Percentiles rank a stretch among this genome's conserved stretches.
These are phyloP conservation scores for Solanum virginianum DNA, from an alignment of 257 asterid species.

Conservation along the genomic window DNA sequence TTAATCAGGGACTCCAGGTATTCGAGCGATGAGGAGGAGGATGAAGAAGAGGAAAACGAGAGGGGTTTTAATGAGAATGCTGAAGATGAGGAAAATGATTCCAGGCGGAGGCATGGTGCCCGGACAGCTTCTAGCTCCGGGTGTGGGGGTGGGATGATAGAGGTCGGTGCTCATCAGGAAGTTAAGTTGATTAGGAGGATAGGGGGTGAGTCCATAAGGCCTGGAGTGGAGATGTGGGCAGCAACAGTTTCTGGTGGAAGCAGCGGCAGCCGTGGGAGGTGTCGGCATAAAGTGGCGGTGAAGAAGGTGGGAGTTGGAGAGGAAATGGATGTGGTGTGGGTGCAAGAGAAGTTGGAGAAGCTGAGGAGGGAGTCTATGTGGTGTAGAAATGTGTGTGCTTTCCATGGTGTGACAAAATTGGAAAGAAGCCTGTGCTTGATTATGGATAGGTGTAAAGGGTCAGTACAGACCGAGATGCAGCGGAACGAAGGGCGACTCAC, in stretches of 20 bases:
- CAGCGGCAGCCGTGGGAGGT: conserved; percentile 16
- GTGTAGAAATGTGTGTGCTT: conserved; percentile 93
- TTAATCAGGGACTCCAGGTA: conserved; percentile 34
- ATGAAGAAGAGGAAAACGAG: conserved; percentile 41
- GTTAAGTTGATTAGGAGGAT: conserved; percentile 63
- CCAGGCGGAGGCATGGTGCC: conserved; percentile 6
- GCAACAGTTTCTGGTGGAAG: conserved; percentile 31
- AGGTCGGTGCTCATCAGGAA: conserved; percentile 57
- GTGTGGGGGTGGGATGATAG: conserved; percentile 42
- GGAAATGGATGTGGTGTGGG: conserved; percentile 70
- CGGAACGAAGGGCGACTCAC: conserved; percentile 88
- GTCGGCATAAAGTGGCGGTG: conserved; percentile 74
- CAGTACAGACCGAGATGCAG: conserved; percentile 79
- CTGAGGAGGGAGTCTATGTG: conserved; percentile 80
- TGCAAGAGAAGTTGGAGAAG: conserved; percentile 81
- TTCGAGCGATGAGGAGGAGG: conserved; percentile 52
- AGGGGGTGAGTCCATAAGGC: conserved; percentile 32
- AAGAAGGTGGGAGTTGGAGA: conserved; percentile 65
- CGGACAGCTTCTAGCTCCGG: conserved; percentile 10
- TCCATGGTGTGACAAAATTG: conserved; percentile 69
- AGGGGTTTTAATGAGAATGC: conserved; percentile 7
- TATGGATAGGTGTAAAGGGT: conserved; percentile 87
- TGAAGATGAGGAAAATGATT: conserved; percentile 3
- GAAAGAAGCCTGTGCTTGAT: conserved; percentile 63
- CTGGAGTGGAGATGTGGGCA: conserved; percentile 66